Percentiles rank a stretch among this genome's conserved stretches.
These are phyloP conservation scores for Letharia columbiana DNA, from an alignment of 495 filamentous ascomycete genomes.

Conservation along the genomic window DNA sequence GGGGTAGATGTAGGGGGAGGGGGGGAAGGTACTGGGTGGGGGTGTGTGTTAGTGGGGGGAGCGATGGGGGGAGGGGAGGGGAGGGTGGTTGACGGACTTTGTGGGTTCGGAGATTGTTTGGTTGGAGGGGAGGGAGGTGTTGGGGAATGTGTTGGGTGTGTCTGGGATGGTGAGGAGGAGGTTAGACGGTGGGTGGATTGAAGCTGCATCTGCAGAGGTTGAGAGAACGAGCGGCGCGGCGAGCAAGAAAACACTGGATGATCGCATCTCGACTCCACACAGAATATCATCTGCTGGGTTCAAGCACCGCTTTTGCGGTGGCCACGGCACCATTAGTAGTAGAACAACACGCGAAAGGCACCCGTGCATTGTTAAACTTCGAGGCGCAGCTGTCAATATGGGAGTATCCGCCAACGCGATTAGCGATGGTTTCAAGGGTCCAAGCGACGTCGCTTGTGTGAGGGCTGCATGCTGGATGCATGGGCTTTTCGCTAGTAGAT, in stretches of 20 bases:
- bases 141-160: neutral
- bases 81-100: neutral
- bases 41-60: neutral
- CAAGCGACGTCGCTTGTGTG: neutral
- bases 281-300: neutral
- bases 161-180: neutral
- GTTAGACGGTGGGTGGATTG: neutral
- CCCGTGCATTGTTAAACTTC: neutral
- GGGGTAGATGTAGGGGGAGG: neutral
- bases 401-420: neutral
- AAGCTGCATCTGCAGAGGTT: neutral
- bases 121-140: neutral
- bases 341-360: neutral
- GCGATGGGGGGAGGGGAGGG: neutral
- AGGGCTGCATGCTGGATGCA: neutral
- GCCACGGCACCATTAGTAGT: too few species aligned
- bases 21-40: neutral
- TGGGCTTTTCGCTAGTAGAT: neutral
- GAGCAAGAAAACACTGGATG: neutral
- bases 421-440: neutral
- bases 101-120: neutral
- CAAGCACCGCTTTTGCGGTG: too few species aligned
- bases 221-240: neutral
- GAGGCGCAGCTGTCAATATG: neutral
- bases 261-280: neutral